Evolutionary conservation across 2,329 filamentous ascomycete species (phyloP), one percentile per base, ranked within the genome.

Genomic region (Sporothrix protearum): DNA sequence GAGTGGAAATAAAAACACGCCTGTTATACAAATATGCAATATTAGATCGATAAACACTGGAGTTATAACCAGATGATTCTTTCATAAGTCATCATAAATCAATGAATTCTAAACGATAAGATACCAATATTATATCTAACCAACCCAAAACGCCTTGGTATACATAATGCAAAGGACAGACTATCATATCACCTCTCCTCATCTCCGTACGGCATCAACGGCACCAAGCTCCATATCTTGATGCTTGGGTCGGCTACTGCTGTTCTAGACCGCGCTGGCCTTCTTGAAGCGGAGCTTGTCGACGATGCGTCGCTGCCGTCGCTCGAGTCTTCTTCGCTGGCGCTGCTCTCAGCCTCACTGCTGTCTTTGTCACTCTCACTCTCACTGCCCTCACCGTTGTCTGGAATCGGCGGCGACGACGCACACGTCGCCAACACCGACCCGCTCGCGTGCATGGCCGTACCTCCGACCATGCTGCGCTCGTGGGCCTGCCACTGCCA

Each of bases 381-480:
- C 25, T 68, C 68, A 61, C 75, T 69, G 77, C 10, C 72, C 72
- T 80, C 57, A 6, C 71, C 64, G 16, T 72, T 73, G 16, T 70
- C 68, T n/a, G 70, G 51, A 16, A 72, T 33, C 6, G 68, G 51
- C 10, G 86, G 88, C 1, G 84, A 83, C 1, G 87, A 87, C 0
- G 86, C 85, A 75, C 86, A 88, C 0, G 86, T 88, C 25, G 84
- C 87, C 19, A 84, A 79, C 0, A 88, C 87, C 0, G 86, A 85
- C 2, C 87, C 87, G 73, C 85, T 85, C 3, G 79, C 78, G 75
- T 89, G 87, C 71, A 89, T 77, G 16, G 81, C 80, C 8, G 84
- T 81, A 55, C 83, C 84, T 9, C 85, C 85, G 0, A 88, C 80
- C 28, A 53, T 59, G 0, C 85, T 82, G 0, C 83, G 81, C 5